Percentiles rank a stretch among this genome's conserved stretches.
Conservation (phyloP, 1,284 basidiomycete species). For the Sparassis latifolia region DNA sequence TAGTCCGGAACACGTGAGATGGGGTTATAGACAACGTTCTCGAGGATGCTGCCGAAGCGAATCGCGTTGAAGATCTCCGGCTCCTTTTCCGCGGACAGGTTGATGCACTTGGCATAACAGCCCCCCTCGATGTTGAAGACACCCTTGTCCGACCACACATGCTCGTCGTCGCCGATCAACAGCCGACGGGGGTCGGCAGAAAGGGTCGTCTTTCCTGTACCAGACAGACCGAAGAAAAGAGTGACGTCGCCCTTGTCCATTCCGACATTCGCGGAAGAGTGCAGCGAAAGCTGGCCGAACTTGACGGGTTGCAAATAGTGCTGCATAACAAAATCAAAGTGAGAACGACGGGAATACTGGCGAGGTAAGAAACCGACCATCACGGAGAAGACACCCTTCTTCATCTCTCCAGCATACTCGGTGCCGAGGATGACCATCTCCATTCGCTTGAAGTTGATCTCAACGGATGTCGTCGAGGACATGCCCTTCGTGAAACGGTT, state of each 20-base stretch:
- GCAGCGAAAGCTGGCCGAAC: slow-evolving; percentile 95
- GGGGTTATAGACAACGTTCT: slow-evolving; percentile 99
- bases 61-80: slow-evolving; percentile 98
- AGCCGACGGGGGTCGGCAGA: slow-evolving; percentile 89
- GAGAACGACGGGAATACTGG: slow-evolving; percentile 1
- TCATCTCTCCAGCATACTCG: slow-evolving; percentile 99
- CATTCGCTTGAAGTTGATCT: slow-evolving; percentile 99
- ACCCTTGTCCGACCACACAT: slow-evolving; percentile 96
- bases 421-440: slow-evolving; percentile 99
- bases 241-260: slow-evolving; percentile 88
- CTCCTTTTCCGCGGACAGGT: slow-evolving; percentile 94
- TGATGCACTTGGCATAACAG: slow-evolving; percentile 98
- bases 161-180: slow-evolving; percentile 96
- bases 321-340: slow-evolving; percentile 25
- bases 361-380: slow-evolving; percentile 53
- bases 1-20: slow-evolving; percentile 84
- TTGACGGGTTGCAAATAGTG: slow-evolving; percentile 99
- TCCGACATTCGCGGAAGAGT: slow-evolving; percentile 98
- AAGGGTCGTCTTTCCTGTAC: slow-evolving; percentile 97
- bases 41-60: slow-evolving; percentile 92
- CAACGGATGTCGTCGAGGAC: slow-evolving; percentile 98
- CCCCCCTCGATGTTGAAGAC: slow-evolving; percentile 99
- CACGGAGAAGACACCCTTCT: slow-evolving; percentile 99
- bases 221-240: slow-evolving; percentile 98
- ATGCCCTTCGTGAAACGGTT: slow-evolving; percentile 99